phyloP scores from a whole-genome alignment of 2,329 filamentous ascomycete species.

The Metarhizium brunneum region DNA sequence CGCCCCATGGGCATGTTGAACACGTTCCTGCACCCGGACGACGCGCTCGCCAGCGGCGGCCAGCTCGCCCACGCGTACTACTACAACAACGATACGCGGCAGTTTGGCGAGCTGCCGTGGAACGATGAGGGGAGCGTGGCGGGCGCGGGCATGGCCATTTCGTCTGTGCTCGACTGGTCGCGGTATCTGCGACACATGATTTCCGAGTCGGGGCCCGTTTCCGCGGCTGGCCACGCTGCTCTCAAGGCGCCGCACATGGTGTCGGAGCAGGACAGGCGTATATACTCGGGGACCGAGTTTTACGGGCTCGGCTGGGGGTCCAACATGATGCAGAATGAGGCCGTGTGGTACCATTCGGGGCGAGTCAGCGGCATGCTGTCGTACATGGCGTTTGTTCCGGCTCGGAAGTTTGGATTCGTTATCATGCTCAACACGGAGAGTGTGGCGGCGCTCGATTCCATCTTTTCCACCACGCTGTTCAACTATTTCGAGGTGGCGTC shows the following conservation, averaged over 20 bases:
- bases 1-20: constrained; percentile 32
- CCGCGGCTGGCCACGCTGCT: constrained; percentile 13
- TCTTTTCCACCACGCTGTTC: constrained; percentile 15
- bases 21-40: constrained; percentile 20
- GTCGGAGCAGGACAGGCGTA: neutral
- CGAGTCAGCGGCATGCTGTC: constrained; percentile 14
- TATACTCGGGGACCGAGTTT: constrained; percentile 9
- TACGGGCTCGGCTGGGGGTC: constrained; percentile 13
- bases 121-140: neutral
- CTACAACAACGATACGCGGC: constrained; percentile 21
- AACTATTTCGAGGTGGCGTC: constrained; percentile 12
- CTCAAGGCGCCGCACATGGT: constrained; percentile 17
- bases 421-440: constrained; percentile 15
- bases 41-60: constrained; percentile 8
- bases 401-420: constrained; percentile 14
- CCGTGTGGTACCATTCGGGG: constrained; percentile 15
- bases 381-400: constrained; percentile 18
- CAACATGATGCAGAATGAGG: constrained; percentile 11
- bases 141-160: constrained; percentile 31
- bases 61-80: constrained; percentile 29
- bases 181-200: constrained; percentile 24
- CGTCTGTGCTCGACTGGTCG: constrained; percentile 28
- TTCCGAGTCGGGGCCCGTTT: constrained; percentile 16
- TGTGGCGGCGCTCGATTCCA: constrained; percentile 7
- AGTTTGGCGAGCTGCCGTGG: constrained; percentile 15